Evolutionary conservation across 2,329 filamentous ascomycete species (phyloP).

Genomic region (Ophiostoma montium): DNA sequence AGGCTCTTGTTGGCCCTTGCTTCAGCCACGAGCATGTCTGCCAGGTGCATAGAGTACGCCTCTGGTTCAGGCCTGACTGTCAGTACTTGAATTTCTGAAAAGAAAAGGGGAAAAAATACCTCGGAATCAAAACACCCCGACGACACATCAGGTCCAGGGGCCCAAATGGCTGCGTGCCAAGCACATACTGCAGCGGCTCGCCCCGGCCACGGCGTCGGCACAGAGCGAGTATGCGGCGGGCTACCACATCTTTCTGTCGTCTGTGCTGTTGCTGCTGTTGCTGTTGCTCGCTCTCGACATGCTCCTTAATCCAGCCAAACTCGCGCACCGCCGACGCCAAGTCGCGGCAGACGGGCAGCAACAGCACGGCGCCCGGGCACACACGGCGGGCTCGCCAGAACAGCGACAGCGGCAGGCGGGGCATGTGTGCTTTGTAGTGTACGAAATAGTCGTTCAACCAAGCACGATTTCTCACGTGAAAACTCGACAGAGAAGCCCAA

Average conservation of each 20-base stretch:
- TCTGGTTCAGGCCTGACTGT: constrained; percentile 50
- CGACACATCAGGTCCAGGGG: constrained; percentile 63
- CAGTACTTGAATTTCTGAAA: not conserved
- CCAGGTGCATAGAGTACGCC: constrained; percentile 46
- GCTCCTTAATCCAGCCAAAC: constrained; percentile 55
- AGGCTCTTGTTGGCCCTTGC: not conserved
- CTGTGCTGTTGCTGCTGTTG: too few relatives aligned
- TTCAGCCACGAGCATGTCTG: constrained; percentile 16
- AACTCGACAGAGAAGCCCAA: too few relatives aligned
- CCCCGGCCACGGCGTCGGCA: constrained; percentile 41
- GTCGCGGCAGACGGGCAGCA: constrained; percentile 51
- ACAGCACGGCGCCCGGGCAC: constrained; percentile 40
- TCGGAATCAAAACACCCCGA: constrained; percentile 72
- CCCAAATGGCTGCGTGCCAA: constrained; percentile 83
- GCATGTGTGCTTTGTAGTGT: constrained; percentile 28
- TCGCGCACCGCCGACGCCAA: constrained; percentile 52
- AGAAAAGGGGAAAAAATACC: constrained; percentile 27
- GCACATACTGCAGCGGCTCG: constrained; percentile 74
- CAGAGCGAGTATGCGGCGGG: constrained; percentile 22
- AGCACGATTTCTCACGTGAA: too few relatives aligned
- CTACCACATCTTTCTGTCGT: not conserved
- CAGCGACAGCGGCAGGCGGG: constrained; percentile 46
- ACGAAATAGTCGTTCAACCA: too few relatives aligned
- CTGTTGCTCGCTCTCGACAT: constrained; percentile 24
- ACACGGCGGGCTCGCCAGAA: constrained; percentile 38